Evolutionary conservation across 768 basidiomycete species (phyloP).

Genomic region (Mycena belliarum): DNA sequence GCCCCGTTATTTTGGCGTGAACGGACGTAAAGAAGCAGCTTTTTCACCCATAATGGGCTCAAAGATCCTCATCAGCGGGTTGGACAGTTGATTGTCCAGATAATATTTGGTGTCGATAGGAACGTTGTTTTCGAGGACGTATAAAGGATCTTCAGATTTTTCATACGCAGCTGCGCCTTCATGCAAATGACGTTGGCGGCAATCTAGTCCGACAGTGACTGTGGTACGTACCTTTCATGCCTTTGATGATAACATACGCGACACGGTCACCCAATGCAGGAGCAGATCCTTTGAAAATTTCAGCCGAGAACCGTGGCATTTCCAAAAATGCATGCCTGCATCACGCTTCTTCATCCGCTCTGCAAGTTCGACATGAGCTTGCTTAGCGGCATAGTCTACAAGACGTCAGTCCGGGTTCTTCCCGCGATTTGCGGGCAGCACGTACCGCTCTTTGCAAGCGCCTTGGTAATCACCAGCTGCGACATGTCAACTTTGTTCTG

Average conservation of each 20-base stretch:
- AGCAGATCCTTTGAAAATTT: slow-evolving; percentile 69
- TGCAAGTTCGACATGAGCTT: slow-evolving; percentile 95
- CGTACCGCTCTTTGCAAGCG: slow-evolving; percentile 82
- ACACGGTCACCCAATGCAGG: slow-evolving; percentile 98
- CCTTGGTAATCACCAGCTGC: slow-evolving; percentile 98
- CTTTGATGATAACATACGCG: slow-evolving; percentile 98
- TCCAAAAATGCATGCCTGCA: slow-evolving; percentile 55
- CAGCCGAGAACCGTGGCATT: background rate
- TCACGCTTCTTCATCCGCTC: slow-evolving; percentile 96
- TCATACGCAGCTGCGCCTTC: slow-evolving; percentile 97
- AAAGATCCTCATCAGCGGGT: slow-evolving; percentile 96
- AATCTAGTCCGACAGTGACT: background rate
- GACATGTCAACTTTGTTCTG: slow-evolving; percentile 99
- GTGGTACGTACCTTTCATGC: slow-evolving; percentile 72
- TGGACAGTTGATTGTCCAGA: slow-evolving; percentile 95
- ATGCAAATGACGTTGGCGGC: background rate
- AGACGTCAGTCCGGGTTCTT: background rate
- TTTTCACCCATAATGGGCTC: slow-evolving; percentile 96
- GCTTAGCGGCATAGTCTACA: slow-evolving; percentile 89
- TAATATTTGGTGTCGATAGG: slow-evolving; percentile 99
- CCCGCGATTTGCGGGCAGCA: background rate
- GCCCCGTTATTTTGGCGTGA: slow-evolving; percentile 5
- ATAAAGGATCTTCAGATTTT: slow-evolving; percentile 97
- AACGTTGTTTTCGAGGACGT: slow-evolving; percentile 95
- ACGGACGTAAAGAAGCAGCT: slow-evolving; percentile 77